Evolutionary conservation across 768 basidiomycete species (phyloP).

Genomic region (Trametes cubensis): DNA sequence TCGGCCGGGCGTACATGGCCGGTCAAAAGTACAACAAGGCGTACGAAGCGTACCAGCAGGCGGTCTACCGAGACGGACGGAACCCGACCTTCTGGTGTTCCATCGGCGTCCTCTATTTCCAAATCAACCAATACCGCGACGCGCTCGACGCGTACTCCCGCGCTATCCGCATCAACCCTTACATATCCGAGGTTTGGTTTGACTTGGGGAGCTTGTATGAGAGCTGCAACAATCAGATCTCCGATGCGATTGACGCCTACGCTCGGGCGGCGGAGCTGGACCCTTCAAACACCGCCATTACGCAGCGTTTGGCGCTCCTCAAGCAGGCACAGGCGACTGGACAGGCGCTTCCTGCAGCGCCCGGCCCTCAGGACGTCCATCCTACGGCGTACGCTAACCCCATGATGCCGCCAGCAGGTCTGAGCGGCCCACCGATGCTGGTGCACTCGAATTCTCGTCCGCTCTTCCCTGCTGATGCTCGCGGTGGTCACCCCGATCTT

Average conservation of each 20-base stretch:
- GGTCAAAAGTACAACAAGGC: slow-evolving; percentile 99
- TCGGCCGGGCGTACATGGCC: slow-evolving; percentile 98
- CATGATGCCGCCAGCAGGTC: slow-evolving; percentile 66
- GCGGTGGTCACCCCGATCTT: slow-evolving; percentile 47
- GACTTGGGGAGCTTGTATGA: slow-evolving; percentile 97
- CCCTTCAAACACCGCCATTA: slow-evolving; percentile 80
- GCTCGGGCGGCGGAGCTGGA: slow-evolving; percentile 94
- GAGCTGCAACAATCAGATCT: slow-evolving; percentile 98
- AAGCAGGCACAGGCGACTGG: slow-evolving; percentile 79
- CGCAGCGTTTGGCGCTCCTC: slow-evolving; percentile 75
- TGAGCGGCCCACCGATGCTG: slow-evolving; percentile 68
- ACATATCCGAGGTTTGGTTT: slow-evolving; percentile 95
- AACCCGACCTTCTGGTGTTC: slow-evolving; percentile 99
- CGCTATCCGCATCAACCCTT: slow-evolving; percentile 98
- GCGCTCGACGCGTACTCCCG: slow-evolving; percentile 98
- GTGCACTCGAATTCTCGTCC: slow-evolving; percentile 58
- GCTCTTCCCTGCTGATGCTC: slow-evolving; percentile 66
- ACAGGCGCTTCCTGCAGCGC: slow-evolving; percentile 78
- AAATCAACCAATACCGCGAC: slow-evolving; percentile 99
- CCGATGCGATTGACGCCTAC: slow-evolving; percentile 98
- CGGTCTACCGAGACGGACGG: slow-evolving; percentile 97
- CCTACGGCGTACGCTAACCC: slow-evolving; percentile 90
- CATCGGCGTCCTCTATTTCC: slow-evolving; percentile 98
- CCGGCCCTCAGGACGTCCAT: slow-evolving; percentile 93
- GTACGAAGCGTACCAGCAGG: slow-evolving; percentile 99